Evolutionary conservation across 192 early-diverging fungal species (phyloP).

Genomic region (Linnemannia elongata): DNA sequence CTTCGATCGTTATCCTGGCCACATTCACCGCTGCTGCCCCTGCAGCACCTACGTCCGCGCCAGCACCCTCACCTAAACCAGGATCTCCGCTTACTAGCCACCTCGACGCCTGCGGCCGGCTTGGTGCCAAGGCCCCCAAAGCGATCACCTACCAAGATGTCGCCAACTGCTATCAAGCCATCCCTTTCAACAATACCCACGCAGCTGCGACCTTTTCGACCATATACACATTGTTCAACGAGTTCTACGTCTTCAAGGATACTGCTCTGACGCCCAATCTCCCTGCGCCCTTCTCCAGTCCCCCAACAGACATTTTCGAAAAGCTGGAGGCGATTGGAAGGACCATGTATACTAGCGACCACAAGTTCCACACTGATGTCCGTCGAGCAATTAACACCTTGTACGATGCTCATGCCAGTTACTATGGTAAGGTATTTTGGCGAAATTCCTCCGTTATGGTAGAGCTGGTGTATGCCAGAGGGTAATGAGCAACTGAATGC

Average conservation of each 20-base stretch:
- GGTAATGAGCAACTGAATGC: too few relatives aligned
- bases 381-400: neutral
- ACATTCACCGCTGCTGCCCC: slow-evolving; percentile 1
- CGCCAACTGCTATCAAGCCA: slow-evolving; percentile 22
- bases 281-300: slow-evolving; percentile 13
- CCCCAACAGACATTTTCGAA: slow-evolving; percentile 5
- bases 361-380: slow-evolving; percentile 25
- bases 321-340: slow-evolving; percentile 7
- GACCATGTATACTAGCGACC: slow-evolving; percentile 16
- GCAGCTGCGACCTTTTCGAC: slow-evolving; percentile 5
- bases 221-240: slow-evolving; percentile 11
- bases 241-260: slow-evolving; percentile 32
- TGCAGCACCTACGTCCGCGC: neutral
- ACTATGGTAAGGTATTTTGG: slow-evolving; percentile 6
- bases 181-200: neutral
- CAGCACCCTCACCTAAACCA: too few relatives aligned
- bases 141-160: slow-evolving; percentile 19
- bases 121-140: neutral
- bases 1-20: neutral
- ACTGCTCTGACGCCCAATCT: slow-evolving; percentile 17
- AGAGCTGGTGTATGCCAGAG: too few relatives aligned
- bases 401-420: slow-evolving; percentile 32
- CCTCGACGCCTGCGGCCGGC: slow-evolving; percentile 18
- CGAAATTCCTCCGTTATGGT: too few relatives aligned
- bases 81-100: neutral